phyloP scores from a whole-genome alignment of 2,329 filamentous ascomycete genomes.

The Blastomyces gilchristii region DNA sequence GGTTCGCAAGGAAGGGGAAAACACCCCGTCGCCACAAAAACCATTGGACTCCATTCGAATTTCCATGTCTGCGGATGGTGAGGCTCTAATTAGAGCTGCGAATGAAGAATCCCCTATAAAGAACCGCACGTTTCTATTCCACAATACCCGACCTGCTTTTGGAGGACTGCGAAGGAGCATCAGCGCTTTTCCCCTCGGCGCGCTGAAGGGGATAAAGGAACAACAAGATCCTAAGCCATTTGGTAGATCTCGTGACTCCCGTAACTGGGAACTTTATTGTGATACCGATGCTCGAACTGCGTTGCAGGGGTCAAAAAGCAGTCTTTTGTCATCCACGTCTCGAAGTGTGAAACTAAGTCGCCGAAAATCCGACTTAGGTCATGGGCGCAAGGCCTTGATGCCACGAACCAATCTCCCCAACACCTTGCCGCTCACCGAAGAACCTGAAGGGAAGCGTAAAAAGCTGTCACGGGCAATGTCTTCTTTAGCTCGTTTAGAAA shows the following conservation, averaged over 20 bases:
- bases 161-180: slow-evolving; percentile 57
- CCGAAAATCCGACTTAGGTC: slow-evolving; percentile 52
- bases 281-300: slow-evolving; percentile 70
- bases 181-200: slow-evolving; percentile 53
- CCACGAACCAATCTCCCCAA: slow-evolving; percentile 37
- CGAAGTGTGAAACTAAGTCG: slow-evolving; percentile 54
- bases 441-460: slow-evolving; percentile 45
- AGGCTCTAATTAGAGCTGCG: slow-evolving; percentile 69
- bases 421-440: slow-evolving; percentile 41
- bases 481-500: slow-evolving; percentile 53
- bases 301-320: slow-evolving; percentile 67
- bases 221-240: slow-evolving; percentile 41
- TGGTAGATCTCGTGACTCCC: slow-evolving; percentile 74
- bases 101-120: slow-evolving; percentile 57
- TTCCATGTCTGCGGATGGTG: slow-evolving; percentile 77
- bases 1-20: slow-evolving; percentile 30
- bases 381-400: slow-evolving; percentile 31
- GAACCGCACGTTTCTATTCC: slow-evolving; percentile 41
- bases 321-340: slow-evolving; percentile 60
- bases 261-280: slow-evolving; percentile 85
- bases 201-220: slow-evolving; percentile 41
- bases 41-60: slow-evolving; percentile 53
- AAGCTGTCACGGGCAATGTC: slow-evolving; percentile 53
- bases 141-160: slow-evolving; percentile 39
- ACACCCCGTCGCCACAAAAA: slow-evolving; percentile 33